Percentiles rank a stretch among this genome's conserved stretches.
Conservation (phyloP, 192 early-diverging fungal species). For the Umbelopsis vinacea region DNA sequence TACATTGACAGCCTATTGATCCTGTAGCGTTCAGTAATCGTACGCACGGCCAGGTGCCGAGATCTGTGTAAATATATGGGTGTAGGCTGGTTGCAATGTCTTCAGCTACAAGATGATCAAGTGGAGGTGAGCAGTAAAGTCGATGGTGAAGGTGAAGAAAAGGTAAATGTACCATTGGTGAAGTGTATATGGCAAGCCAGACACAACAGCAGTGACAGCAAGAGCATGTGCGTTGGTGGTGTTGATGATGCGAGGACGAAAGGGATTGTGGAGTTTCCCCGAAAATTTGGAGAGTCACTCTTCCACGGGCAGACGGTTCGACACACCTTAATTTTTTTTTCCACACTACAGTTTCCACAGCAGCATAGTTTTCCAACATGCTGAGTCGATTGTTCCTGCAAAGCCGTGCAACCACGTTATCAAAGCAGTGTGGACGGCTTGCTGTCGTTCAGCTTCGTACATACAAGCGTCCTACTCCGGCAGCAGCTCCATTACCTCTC, state of each 20-base stretch:
- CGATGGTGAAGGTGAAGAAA: neutral
- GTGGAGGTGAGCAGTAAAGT: neutral
- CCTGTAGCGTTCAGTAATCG: conserved; percentile 61
- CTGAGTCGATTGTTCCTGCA: neutral
- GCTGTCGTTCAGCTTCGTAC: neutral
- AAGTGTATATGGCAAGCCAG: neutral
- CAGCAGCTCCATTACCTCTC: neutral
- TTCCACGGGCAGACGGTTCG: too few species aligned
- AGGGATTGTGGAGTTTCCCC: neutral
- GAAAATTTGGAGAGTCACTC: neutral
- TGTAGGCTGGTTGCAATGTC: conserved; percentile 40
- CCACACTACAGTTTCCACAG: too few species aligned
- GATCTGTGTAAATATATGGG: conserved; percentile 50
- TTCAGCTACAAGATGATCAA: conserved; percentile 25
- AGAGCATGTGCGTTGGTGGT: neutral
- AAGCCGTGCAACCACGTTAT: neutral
- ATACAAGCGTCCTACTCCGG: neutral
- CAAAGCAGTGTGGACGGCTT: neutral
- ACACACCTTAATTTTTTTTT: neutral
- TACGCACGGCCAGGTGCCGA: conserved; percentile 57
- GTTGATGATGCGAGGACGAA: neutral
- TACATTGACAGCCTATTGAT: conserved; percentile 65
- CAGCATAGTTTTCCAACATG: neutral
- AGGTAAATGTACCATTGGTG: neutral
- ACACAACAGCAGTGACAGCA: conserved; percentile 18